These are phyloP conservation scores for Coprinopsis sp. DNA, from an alignment of 768 basidiomycete genomes.

Conservation along the genomic window DNA sequence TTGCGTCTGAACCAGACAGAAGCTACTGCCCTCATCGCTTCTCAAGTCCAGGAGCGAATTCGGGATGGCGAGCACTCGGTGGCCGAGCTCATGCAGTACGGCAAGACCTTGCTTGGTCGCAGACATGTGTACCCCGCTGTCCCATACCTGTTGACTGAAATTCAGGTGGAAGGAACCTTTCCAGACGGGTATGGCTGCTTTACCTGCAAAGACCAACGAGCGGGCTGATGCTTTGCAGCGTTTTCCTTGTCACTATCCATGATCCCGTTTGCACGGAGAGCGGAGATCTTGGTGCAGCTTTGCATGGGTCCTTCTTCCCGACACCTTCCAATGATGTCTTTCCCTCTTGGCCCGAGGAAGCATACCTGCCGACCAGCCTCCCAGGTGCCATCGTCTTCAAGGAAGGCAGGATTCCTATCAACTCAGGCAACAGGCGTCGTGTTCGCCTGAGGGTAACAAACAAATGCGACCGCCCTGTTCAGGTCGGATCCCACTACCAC, in stretches of 20 bases:
- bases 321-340: constrained; percentile 65
- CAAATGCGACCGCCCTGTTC: constrained; percentile 89
- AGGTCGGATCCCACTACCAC: constrained; percentile 92
- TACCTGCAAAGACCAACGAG: not conserved
- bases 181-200: constrained; percentile 60
- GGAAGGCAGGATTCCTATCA: constrained; percentile 67
- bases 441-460: constrained; percentile 78
- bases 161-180: constrained; percentile 95
- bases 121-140: constrained; percentile 87
- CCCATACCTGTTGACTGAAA: constrained; percentile 67
- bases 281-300: constrained; percentile 74
- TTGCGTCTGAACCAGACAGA: constrained; percentile 83
- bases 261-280: constrained; percentile 85
- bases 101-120: constrained; percentile 82
- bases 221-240: constrained; percentile 33
- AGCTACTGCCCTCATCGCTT: constrained; percentile 83
- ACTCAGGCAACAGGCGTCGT: constrained; percentile 64
- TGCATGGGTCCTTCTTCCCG: constrained; percentile 95
- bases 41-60: constrained; percentile 90
- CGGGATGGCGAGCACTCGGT: constrained; percentile 87
- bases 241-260: constrained; percentile 97
- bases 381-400: constrained; percentile 76
- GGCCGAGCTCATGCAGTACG: constrained; percentile 88
- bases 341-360: constrained; percentile 44
- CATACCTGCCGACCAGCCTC: constrained; percentile 47